These are phyloP conservation scores for Salix udensis DNA, from an alignment of 345 rosid species.

Conservation along the genomic window DNA sequence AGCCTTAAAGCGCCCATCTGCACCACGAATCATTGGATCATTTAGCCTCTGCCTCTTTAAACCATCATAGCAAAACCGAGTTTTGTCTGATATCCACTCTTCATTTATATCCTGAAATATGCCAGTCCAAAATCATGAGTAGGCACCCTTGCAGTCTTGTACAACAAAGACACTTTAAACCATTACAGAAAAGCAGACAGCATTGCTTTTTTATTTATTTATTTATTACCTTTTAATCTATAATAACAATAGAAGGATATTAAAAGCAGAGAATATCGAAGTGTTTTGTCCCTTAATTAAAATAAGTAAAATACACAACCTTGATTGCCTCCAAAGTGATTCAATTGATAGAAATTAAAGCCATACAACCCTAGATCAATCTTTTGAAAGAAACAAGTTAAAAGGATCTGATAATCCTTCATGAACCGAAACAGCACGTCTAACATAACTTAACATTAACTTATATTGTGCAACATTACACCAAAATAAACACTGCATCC, in stretches of 20 bases:
- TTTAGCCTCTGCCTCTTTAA: slow-evolving; percentile 96
- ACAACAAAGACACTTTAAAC: slow-evolving; percentile 2
- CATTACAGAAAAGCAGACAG: background rate
- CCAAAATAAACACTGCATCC: background rate
- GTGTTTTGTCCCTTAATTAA: background rate
- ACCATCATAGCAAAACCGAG: slow-evolving; percentile 93
- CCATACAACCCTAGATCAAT: background rate
- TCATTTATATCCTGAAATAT: slow-evolving; percentile 88
- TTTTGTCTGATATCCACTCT: slow-evolving; percentile 99
- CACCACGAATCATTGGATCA: slow-evolving; percentile 94
- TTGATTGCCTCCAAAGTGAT: background rate
- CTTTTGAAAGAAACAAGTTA: background rate
- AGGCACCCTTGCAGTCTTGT: background rate
- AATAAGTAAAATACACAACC: background rate
- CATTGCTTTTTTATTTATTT: background rate
- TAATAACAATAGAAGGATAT: background rate
- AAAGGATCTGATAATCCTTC: background rate
- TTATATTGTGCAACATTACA: background rate
- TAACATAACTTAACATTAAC: background rate
- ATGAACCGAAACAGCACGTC: background rate
- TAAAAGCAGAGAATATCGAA: background rate
- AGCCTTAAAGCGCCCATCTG: slow-evolving; percentile 83
- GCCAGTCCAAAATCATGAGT: slow-evolving; percentile 8
- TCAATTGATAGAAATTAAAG: background rate
- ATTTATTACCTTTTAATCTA: background rate